Base-by-base conservation (phyloP, 345 rosid species). In the Linum trigynum region DNA sequence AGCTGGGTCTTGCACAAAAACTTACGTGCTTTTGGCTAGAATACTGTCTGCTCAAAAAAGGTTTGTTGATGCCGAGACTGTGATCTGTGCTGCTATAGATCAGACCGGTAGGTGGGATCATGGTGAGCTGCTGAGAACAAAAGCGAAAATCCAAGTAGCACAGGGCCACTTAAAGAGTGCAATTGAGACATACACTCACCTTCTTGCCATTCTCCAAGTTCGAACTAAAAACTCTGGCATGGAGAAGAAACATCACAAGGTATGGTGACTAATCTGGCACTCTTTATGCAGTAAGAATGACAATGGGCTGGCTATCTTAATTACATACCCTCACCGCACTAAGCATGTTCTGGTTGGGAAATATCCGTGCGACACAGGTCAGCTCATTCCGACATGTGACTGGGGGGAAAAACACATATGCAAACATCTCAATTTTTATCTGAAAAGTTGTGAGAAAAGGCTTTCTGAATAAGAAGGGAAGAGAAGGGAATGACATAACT, bases 61-160 rank as follows among this genome's bases (percentile, higher is more conserved):
- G 45, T 62, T 39, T 15, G 15, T 39, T 38, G 65, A 62, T 39
- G 65, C 65, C 2, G 65, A 62, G 65, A 41, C 45, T 40, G 65
- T 62, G 23, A 62, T 39, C 23, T 39, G 40, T 40, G 65, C 65
- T 39, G 65, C 65, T n/a, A 9, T 62, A 0, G 65, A 62, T 38
- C 65, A 62, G 50, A 62, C 65, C 10, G 65, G 65, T 1, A 62
- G 41, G 17, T 62, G 65, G 65, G 65, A 62, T 4, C 65, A 62
- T 10, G 51, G 65, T 2, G 65, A 62, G 40, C 42, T 62, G 6
- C 42, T 62, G 15, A 23, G 65, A 62, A 62, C 65, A 12, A 62
- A 62, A 39, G 65, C 65, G 15, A 62, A 62, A 41, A 48, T 62
- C 7, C 65, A 62, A 43, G 35, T 62, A 39, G 65, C 65, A 40